Conservation (phyloP, 2,329 filamentous ascomycete species). For the Ophiobolus disseminans region DNA sequence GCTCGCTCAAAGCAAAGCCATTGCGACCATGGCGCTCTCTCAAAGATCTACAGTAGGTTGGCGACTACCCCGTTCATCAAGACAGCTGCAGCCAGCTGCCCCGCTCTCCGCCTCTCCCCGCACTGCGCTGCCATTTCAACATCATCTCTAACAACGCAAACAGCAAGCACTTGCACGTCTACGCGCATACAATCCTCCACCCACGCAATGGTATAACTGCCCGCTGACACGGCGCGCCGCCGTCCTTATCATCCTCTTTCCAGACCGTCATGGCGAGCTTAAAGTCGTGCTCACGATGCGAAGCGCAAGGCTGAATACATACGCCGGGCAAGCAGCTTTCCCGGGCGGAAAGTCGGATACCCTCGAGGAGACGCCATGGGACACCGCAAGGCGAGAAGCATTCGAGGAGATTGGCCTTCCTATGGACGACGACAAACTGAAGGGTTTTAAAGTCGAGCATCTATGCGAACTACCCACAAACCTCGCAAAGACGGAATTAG, state of each 20-base stretch:
- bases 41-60: constrained; percentile 37
- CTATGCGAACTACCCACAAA: constrained; percentile 78
- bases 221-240: constrained; percentile 75
- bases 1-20: constrained; percentile 36
- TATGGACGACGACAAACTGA: constrained; percentile 69
- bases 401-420: constrained; percentile 93
- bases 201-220: constrained; percentile 63
- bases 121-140: not conserved
- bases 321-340: constrained; percentile 79
- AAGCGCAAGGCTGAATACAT: constrained; percentile 65
- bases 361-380: constrained; percentile 66
- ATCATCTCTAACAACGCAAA: constrained; percentile 20
- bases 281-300: constrained; percentile 70
- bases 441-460: constrained; percentile 83
- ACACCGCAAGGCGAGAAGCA: constrained; percentile 88
- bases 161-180: constrained; percentile 62
- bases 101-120: not conserved
- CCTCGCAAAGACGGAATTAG: constrained; percentile 59
- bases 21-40: constrained; percentile 40
- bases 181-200: constrained; percentile 62
- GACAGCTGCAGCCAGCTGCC: not conserved
- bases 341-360: constrained; percentile 73
- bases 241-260: constrained; percentile 86
- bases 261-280: constrained; percentile 80
- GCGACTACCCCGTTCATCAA: not conserved